A percentile compares a stretch with the other conserved stretches of the same genome.
Conservation (phyloP, 2,329 filamentous ascomycete species). For the Aspergillus persii region DNA sequence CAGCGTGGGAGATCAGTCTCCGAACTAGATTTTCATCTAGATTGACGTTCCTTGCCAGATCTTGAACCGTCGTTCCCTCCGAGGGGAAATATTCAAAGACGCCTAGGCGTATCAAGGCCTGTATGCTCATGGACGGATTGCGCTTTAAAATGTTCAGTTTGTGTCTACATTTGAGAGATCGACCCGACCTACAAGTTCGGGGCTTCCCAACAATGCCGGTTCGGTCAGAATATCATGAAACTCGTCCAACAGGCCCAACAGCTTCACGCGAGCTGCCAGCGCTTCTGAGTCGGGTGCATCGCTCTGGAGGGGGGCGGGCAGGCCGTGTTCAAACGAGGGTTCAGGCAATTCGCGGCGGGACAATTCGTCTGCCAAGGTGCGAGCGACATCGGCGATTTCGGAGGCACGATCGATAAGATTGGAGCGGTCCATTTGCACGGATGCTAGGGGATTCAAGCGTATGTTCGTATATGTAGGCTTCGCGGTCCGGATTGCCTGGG, state of each 20-base stretch:
- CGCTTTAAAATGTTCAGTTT: neutral
- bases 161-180: neutral
- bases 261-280: neutral
- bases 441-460: neutral
- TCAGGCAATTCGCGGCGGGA: constrained; percentile 8
- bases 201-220: constrained; percentile 2
- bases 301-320: constrained; percentile 7
- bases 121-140: constrained; percentile 8
- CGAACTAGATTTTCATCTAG: constrained; percentile 9
- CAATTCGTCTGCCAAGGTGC: constrained; percentile 9
- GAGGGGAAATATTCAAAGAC: constrained; percentile 9
- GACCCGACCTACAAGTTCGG: constrained; percentile 6
- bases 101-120: constrained; percentile 8
- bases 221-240: constrained; percentile 10
- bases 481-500: no score
- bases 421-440: constrained; percentile 3
- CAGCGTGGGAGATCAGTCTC: constrained; percentile 9
- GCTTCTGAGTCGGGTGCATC: constrained; percentile 13
- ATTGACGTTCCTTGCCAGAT: constrained; percentile 6
- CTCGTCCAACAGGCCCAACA: constrained; percentile 12
- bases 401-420: constrained; percentile 3
- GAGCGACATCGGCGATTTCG: constrained; percentile 4
- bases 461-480: no score
- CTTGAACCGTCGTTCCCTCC: constrained; percentile 8
- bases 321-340: constrained; percentile 16